Percentiles rank a stretch among this genome's conserved stretches.
phyloP scores from a whole-genome alignment of 331 rosid genomes.

The Rhamnella rubrinervis region DNA sequence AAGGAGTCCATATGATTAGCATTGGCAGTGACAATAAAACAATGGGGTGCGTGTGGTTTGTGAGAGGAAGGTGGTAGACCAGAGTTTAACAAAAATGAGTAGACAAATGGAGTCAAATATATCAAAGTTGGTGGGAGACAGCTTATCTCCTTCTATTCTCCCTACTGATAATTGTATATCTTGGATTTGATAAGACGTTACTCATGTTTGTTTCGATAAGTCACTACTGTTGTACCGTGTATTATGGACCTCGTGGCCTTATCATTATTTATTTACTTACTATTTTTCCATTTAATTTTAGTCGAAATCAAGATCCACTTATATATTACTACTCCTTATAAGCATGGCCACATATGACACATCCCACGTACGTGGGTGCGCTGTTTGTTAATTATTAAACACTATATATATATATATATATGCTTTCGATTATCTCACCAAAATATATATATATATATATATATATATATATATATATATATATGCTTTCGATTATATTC shows the following conservation, averaged over 20 bases:
- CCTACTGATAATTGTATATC: not conserved
- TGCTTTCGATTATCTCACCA: too few relatives aligned
- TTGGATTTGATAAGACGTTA: slow-evolving; percentile 4
- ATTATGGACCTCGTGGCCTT: slow-evolving; percentile 20
- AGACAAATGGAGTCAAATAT: slow-evolving; percentile 1
- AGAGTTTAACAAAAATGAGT: not conserved
- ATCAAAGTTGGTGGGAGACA: slow-evolving; percentile 13
- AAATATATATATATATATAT: not conserved
- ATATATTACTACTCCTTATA: not conserved
- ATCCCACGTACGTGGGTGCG: too few relatives aligned
- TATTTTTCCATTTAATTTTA: not conserved
- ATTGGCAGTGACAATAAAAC: too few relatives aligned
- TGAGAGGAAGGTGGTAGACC: too few relatives aligned
- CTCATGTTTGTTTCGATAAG: slow-evolving; percentile 23
- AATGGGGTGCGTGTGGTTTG: too few relatives aligned
- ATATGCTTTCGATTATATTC: too few relatives aligned
- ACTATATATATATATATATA: not conserved
- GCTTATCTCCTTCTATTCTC: slow-evolving; percentile 6
- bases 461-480: not conserved
- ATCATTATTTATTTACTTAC: not conserved
- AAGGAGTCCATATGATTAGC: too few relatives aligned
- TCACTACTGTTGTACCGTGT: not conserved
- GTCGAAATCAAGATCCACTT: slow-evolving; percentile 12
- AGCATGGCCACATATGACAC: not conserved
- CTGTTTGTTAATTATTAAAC: too few relatives aligned